Evolutionary conservation across 179 eudicot species (phyloP), one percentile per base, ranked within the genome.

Genomic region (Carnegiea gigantea): DNA sequence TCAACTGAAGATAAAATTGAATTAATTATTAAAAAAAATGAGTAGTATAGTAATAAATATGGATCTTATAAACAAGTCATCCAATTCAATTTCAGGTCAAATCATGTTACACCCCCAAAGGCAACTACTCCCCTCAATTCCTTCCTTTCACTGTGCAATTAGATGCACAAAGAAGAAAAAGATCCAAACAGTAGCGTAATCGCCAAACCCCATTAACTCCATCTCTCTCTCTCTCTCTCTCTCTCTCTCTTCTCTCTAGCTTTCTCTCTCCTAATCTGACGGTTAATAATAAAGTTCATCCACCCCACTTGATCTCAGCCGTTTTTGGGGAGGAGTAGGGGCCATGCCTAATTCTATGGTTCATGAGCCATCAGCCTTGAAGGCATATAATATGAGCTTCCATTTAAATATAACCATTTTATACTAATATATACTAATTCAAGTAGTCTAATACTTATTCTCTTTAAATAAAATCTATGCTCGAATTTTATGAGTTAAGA

Each of bases 111-210:
- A 12, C 57, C 62, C 62, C 62, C 62, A 57, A 57, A 57, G n/a
- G 62, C 62, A 57, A 57, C 62, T 18, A 57, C 62, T 57, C 62
- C 62, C 23, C n/a, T 57, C 62, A 15, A 57, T 1, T 20, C 62
- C 62, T 18, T 57, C 12, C 62, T 57, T 57, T 15, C n/a, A 18
- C 62, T 57, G 20, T 57, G n/a, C 62, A 20, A 57, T 51, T 51
- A 51, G 18, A 51, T 51, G 57, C 57, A 17, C 57, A 57, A 57
- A 57, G 20, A 57, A 57, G 14, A 57, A 57, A 57, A 57, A 5
- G 62, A 57, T 57, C 62, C 21, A 57, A 85, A 80, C 62, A 75
- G 84, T 86, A 82, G 87, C 91, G 92, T 90, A 92, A 89, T 91
- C 88, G 91, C 91, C 91, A 90, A 87, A 82, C 87, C 75, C 89